phyloP scores from a whole-genome alignment of 768 basidiomycete species.

The Tricholoma matsutake region DNA sequence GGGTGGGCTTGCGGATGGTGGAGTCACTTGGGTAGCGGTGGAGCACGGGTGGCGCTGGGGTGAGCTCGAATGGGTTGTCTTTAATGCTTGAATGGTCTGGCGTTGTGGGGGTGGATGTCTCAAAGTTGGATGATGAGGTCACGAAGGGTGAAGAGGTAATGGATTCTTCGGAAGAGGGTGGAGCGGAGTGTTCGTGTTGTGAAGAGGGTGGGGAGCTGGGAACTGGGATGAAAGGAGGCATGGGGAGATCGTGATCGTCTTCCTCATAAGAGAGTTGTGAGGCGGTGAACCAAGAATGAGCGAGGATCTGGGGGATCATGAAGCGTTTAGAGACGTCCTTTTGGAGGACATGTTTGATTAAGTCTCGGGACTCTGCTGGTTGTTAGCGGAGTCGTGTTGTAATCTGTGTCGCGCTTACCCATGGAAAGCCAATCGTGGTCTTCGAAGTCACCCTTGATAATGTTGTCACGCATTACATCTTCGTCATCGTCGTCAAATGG shows the following conservation, averaged over 20 bases:
- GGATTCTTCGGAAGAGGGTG: constrained; percentile 52
- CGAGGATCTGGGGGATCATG: constrained; percentile 80
- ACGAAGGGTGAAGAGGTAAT: constrained; percentile 49
- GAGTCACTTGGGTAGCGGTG: constrained; percentile 55
- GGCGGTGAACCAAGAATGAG: constrained; percentile 81
- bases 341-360: constrained; percentile 75
- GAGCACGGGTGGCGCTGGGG: constrained; percentile 27
- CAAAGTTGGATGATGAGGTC: constrained; percentile 30
- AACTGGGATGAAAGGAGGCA: constrained; percentile 27
- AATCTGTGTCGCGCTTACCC: constrained; percentile 44
- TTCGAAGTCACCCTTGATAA: constrained; percentile 84
- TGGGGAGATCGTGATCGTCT: constrained; percentile 26
- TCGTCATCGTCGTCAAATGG: constrained; percentile 93
- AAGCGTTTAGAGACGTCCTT: constrained; percentile 74
- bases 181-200: constrained; percentile 25
- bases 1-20: constrained; percentile 48
- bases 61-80: constrained; percentile 41
- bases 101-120: constrained; percentile 52
- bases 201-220: constrained; percentile 24
- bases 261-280: constrained; percentile 32
- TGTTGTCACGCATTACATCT: constrained; percentile 74
- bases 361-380: constrained; percentile 72
- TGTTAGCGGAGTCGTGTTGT: not conserved
- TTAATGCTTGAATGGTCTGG: constrained; percentile 33
- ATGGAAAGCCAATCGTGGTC: constrained; percentile 90